Base-by-base conservation (phyloP, 2,329 filamentous ascomycete species). In the Claviceps pusilla region DNA sequence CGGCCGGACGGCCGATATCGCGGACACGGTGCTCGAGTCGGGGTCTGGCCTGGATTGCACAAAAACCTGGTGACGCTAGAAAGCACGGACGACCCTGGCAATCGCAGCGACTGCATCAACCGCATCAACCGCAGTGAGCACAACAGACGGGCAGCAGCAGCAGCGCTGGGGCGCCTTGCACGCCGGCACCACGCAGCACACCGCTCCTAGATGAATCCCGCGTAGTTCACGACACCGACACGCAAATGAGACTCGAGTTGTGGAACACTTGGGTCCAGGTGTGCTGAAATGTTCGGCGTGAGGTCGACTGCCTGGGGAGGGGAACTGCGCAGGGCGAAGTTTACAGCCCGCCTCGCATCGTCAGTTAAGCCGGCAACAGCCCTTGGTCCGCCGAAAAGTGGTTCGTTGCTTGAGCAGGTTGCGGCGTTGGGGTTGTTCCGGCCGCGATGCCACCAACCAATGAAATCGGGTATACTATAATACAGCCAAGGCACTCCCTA, bases 221-320 rank as follows among this genome's bases (percentile, higher is more conserved):
- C 47, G 33, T 35, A 14, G 3, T 12, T 31, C 7, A 31, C 47
- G n/a, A 35, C 29, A 10, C 31, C 31, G 31, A n/a, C 47, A 49
- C 37, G 47, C 31, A 37, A 37, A 35, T 29, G 31, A 24, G n/a
- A 45, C 42, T 24, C n/a, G 7, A 24, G n/a, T 24, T 55, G 53
- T 52, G 49, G 49, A 52, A 53, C 46, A 37, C 31, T n/a, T n/a
- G 46, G 47, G 42, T 24, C 50, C 35, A 45, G 48, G 19, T 50
- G 49, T 72, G 68, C 70, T 72, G 70, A 73, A 68, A 71, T 71
- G 65, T 73, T 68, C 69, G 68, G 69, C 65, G 67, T 68, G 67
- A 66, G 68, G 63, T 62, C 58, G 59, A 54, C 59, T 60, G 63
- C 61, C 61, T 50, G 61, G 62, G 64, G 64, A 66, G 65, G 63